Evolutionary conservation across 1,284 basidiomycete genomes (phyloP), one percentile per base, ranked within the genome.

Genomic region (Moesziomyces sp.): DNA sequence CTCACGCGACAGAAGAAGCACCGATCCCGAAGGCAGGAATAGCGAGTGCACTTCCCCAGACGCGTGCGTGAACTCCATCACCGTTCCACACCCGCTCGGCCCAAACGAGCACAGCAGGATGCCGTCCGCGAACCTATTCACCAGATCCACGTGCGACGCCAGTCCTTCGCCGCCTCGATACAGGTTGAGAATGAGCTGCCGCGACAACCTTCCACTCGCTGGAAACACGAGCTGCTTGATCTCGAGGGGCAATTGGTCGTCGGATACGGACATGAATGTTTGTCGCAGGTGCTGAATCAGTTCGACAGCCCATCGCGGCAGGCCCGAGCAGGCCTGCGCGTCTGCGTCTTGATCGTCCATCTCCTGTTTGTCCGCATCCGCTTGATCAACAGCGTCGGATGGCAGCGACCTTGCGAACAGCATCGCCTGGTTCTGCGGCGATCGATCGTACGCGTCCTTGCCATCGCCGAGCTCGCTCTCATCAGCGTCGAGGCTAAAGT

Each of bases 101-200:
- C 76, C 71, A 23, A 81, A 72, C 13, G 70, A 74, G 59, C 69
- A 76, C 40, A 78, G 55, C 18, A 81, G 21, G 45, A 81, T 78
- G 21, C 79, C 77, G 18, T 82, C 82, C 19, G 83, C 85, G 51
- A 86, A 87, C 13, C 86, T 81, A 21, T 81, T 54, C 4, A 84
- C 83, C 3, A 87, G 82, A 62, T 87, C 86, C 24, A 87, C 67
- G 57, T 87, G 87, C 1, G 85, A 74, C 0, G 83, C 60, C 48
- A 87, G 86, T 3, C 87, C 86, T 55, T 84, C 56, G 21, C 85
- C 85, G 0, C 85, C 84, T 0, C 66, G 68, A 63, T 87, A 87
- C 19, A 86, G 81, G 75, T 87, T 87, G 55, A 87, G 73, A 50
- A 87, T 87, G 21, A 84, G 30, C 42, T 80, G 81, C 0, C 83